Evolutionary conservation across 306 rosid species (phyloP).

Genomic region (Vigna angularis): DNA sequence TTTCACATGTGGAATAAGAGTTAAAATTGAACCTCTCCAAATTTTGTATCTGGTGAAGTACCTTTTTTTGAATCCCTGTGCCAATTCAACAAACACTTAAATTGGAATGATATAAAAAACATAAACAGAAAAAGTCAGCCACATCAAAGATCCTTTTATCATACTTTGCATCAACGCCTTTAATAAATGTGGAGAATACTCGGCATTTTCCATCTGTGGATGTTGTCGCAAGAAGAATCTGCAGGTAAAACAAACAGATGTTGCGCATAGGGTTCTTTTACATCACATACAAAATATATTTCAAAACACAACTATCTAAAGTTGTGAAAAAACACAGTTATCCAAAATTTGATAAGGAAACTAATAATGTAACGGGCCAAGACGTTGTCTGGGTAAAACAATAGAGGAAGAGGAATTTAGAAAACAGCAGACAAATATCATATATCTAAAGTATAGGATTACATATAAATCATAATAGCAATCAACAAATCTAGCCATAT

Average conservation of each 20-base stretch:
- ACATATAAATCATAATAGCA: background rate
- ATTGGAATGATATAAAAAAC: conserved; percentile 35
- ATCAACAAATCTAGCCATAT: background rate
- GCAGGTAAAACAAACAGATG: conserved; percentile 38
- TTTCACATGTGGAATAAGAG: conserved; percentile 34
- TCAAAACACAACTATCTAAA: background rate
- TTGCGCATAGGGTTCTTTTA: background rate
- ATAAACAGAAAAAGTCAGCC: conserved; percentile 6
- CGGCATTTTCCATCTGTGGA: conserved; percentile 97
- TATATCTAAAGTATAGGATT: background rate
- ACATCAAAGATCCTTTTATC: conserved; percentile 46
- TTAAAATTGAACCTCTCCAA: conserved; percentile 86
- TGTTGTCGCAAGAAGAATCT: conserved; percentile 95
- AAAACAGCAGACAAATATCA: background rate
- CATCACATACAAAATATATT: conserved; percentile 11
- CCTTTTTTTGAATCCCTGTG: conserved; percentile 83
- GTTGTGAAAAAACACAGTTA: background rate
- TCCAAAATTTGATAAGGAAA: conserved; percentile 27
- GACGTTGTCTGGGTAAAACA: conserved; percentile 4
- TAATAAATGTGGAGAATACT: conserved; percentile 87
- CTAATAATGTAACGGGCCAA: conserved; percentile 13
- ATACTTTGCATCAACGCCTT: conserved; percentile 92
- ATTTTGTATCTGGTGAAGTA: conserved; percentile 74
- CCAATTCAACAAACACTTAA: conserved; percentile 50
- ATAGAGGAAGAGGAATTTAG: conserved; percentile 3